Evolutionary conservation across 192 early-diverging fungal species (phyloP).

Genomic region (Gonapodya sp.): DNA sequence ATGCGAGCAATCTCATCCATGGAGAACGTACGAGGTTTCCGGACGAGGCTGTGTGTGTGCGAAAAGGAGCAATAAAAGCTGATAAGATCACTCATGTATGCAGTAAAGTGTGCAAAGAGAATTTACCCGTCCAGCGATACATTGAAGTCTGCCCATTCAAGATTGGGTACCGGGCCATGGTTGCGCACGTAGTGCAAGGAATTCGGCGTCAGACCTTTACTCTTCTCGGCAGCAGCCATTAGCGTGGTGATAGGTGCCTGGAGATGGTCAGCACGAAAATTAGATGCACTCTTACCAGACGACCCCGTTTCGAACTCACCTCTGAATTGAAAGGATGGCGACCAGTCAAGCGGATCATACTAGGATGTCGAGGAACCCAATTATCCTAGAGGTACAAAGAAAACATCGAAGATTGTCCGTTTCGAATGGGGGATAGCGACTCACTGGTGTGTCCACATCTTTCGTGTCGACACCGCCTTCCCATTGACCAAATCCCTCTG

Average conservation of each 20-base stretch:
- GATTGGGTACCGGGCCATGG: conserved; percentile 54
- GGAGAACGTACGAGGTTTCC: conserved; percentile 27
- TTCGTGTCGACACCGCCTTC: not conserved
- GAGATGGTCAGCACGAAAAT: too few species aligned
- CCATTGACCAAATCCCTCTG: not conserved
- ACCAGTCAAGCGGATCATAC: not conserved
- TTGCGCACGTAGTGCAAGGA: conserved; percentile 58
- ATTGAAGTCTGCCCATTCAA: conserved; percentile 27
- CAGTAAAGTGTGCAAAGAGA: conserved; percentile 10
- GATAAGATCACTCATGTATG: not conserved
- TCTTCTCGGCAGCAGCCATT: not conserved
- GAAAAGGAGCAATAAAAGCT: conserved; percentile 7
- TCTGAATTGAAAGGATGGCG: not conserved
- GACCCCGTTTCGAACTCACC: too few species aligned
- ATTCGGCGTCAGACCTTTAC: conserved; percentile 35
- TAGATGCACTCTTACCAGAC: too few species aligned
- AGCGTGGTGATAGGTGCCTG: not conserved
- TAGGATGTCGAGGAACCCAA: not conserved
- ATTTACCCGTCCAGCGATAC: conserved; percentile 34
- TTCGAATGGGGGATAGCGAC: not conserved
- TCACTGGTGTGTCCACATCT: not conserved
- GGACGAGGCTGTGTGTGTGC: conserved; percentile 38
- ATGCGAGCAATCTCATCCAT: conserved; percentile 40
- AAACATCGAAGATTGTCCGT: not conserved
- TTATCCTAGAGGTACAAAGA: not conserved